Percentiles rank a stretch among this genome's conserved stretches.
Evolutionary conservation across 2,329 filamentous ascomycete genomes (phyloP).

Genomic region (Cladorrhinum sp.): DNA sequence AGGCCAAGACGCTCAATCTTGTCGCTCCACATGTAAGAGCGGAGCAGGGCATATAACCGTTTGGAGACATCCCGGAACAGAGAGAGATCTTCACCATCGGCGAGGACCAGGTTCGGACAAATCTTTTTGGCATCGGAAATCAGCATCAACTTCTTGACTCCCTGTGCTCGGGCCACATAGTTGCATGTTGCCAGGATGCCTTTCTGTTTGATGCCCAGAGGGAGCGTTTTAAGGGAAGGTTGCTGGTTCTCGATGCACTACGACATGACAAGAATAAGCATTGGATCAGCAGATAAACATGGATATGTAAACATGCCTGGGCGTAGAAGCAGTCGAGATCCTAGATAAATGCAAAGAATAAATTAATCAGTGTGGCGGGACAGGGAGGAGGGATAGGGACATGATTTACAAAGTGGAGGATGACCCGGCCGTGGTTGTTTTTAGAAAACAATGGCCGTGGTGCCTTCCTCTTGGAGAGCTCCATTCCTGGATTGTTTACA

Average conservation of each 20-base stretch:
- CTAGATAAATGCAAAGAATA: constrained; percentile 35
- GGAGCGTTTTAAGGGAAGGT: constrained; percentile 67
- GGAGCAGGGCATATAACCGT: constrained; percentile 69
- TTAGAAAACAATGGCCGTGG: constrained; percentile 34
- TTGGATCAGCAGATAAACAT: not conserved
- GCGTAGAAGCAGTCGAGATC: constrained; percentile 94
- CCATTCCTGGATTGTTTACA: constrained; percentile 16
- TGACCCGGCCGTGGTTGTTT: constrained; percentile 60
- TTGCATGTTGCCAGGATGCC: constrained; percentile 92
- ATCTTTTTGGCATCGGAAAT: constrained; percentile 74
- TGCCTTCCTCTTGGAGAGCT: constrained; percentile 16
- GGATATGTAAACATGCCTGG: constrained; percentile 45
- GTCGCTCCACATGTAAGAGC: constrained; percentile 70
- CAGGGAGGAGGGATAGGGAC: not conserved
- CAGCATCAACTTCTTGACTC: constrained; percentile 78
- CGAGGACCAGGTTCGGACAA: constrained; percentile 81
- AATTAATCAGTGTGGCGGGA: constrained; percentile 15
- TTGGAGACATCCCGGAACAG: constrained; percentile 87
- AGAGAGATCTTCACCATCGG: constrained; percentile 82
- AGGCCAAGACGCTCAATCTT: constrained; percentile 82
- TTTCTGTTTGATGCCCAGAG: constrained; percentile 87
- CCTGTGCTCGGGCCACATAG: constrained; percentile 77
- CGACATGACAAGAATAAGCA: constrained; percentile 9
- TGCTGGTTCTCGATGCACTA: constrained; percentile 69
- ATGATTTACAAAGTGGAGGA: constrained; percentile 71